Percentiles rank a stretch among this genome's conserved stretches.
These are phyloP conservation scores for Debaryomyces castellii DNA, from an alignment of 805 yeast species.

Conservation along the genomic window DNA sequence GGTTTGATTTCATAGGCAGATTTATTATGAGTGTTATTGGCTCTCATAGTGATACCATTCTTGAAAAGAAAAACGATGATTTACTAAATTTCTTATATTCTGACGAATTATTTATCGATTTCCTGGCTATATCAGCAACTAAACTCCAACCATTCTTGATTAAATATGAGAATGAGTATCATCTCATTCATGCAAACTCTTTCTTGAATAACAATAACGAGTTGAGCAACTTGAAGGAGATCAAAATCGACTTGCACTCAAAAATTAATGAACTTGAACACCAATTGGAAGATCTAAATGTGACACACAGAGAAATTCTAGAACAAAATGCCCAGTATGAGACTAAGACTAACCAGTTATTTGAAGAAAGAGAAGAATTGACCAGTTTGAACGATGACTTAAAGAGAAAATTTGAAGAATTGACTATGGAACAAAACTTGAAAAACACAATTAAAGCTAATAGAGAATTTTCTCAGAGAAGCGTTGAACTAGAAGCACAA, in stretches of 20 bases:
- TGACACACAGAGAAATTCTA: constrained; percentile 37
- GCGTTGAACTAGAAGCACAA: constrained; percentile 33
- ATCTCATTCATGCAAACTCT: constrained; percentile 37
- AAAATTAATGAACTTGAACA: constrained; percentile 25
- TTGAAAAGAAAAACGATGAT: constrained; percentile 22
- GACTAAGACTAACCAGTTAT: background rate
- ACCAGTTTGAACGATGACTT: constrained; percentile 12
- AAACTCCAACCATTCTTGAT: constrained; percentile 23
- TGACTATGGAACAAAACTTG: constrained; percentile 38
- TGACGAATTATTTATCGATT: constrained; percentile 13
- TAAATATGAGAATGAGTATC: constrained; percentile 39
- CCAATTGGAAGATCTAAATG: constrained; percentile 27
- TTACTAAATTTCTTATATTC: constrained; percentile 19
- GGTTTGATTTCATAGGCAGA: constrained; percentile 34
- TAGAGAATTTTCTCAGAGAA: constrained; percentile 34
- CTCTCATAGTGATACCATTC: constrained; percentile 13
- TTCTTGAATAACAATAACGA: constrained; percentile 38
- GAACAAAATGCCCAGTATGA: constrained; percentile 24
- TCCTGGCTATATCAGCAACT: constrained; percentile 5
- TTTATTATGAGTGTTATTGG: constrained; percentile 24
- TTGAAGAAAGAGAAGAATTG: constrained; percentile 17
- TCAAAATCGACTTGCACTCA: constrained; percentile 30
- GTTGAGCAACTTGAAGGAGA: constrained; percentile 35
- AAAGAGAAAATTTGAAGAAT: constrained; percentile 24
- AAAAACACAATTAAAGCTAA: constrained; percentile 41